Conservation (phyloP, 2,329 filamentous ascomycete species). For the Fusarium xylarioides region DNA sequence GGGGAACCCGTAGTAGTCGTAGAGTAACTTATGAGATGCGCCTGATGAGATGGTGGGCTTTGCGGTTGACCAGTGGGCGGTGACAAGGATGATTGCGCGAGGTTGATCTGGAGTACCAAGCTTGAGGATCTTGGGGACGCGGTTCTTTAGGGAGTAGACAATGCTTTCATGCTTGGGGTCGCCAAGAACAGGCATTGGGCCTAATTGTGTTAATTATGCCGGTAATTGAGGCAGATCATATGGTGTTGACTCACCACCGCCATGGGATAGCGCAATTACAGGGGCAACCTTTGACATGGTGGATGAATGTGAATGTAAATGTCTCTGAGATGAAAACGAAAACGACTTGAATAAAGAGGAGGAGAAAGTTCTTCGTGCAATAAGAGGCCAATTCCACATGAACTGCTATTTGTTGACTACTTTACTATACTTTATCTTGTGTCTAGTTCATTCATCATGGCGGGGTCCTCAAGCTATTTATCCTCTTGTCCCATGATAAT, state of each 20-base stretch:
- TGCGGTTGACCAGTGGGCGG: conserved; percentile 64
- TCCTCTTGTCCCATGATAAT: conserved; percentile 13
- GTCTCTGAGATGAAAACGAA: neutral
- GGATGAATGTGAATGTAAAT: conserved; percentile 2
- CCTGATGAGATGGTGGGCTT: conserved; percentile 62
- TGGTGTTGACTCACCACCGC: conserved; percentile 50
- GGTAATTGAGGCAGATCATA: neutral
- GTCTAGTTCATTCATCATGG: neutral
- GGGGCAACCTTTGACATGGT: conserved; percentile 54
- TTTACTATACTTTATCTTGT: neutral
- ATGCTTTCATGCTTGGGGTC: conserved; percentile 63
- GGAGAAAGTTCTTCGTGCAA: conserved; percentile 10
- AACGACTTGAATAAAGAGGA: neutral
- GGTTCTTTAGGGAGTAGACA: conserved; percentile 60
- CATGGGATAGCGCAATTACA: conserved; percentile 60
- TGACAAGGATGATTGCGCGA: conserved; percentile 64
- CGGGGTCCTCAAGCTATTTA: conserved; percentile 30
- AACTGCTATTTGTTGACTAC: neutral
- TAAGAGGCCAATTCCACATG: conserved; percentile 25
- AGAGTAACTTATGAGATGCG: conserved; percentile 58
- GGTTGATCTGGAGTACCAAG: conserved; percentile 60
- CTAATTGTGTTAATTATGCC: conserved; percentile 37
- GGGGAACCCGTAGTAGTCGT: conserved; percentile 70
- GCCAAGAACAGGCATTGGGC: conserved; percentile 66
- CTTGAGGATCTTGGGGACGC: conserved; percentile 64